Base-by-base conservation (phyloP, 768 basidiomycete species). In the Russula sp. region DNA sequence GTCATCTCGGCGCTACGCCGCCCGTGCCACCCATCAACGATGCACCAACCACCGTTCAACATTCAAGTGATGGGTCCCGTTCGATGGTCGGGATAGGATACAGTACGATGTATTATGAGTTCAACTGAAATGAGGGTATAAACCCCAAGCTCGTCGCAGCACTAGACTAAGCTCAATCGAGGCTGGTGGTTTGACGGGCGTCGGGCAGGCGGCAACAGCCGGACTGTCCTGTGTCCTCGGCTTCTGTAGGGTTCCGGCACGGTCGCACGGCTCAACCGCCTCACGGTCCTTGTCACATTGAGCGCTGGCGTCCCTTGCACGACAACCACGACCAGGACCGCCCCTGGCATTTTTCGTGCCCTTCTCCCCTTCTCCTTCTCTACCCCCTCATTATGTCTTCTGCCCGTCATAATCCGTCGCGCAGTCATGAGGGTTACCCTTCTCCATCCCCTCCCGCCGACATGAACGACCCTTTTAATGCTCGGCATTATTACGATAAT, bases 401-500 rank as follows among this genome's bases (percentile, higher is more conserved):
- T 83, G 78, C 84, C 76, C 76, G 79, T 76, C 82, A 83, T 73
- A 77, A 79, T 71, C 81, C 80, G 75, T 80, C 78, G 49, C 74
- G 75, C 63, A 84, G 82, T 79, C 81, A 84, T 72, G 86, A 87
- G 72, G 83, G 83, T 77, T 76, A 81, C 58, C 83, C 85, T 18
- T 75, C 78, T 40, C 81, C 85, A 13, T 84, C 85, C 6, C 78
- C 80, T 32, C 81, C 86, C 46, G 79, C 84, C 67, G 18, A 88
- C 71, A 82, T 82, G 32, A 77, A 79, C 69, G 88, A 90, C 76
- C 88, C 88, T 64, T 90, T 89, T 76, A 79, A 71, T 40, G 72
- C 71, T 69, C 75, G 72, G 67, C 79, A 78, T 65, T 80, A 76
- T 77, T 89, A 85, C 76, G 90, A 92, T 79, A 85, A 84, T 72